A percentile compares a stretch with the other conserved stretches of the same genome.
Conservation (phyloP, 345 rosid genomes). For the Aethionema arabicum region DNA sequence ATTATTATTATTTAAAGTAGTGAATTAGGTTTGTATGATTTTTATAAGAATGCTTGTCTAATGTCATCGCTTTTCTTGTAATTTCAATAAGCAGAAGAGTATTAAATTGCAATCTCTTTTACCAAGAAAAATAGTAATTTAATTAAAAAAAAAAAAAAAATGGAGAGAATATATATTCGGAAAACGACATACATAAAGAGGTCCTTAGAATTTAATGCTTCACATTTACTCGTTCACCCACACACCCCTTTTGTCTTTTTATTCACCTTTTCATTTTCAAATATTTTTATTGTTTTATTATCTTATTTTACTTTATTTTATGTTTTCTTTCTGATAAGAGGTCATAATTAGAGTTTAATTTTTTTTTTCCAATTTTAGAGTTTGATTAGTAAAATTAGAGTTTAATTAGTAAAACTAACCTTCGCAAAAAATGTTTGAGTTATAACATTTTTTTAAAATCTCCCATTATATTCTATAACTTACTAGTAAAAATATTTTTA, state of each 20-base stretch:
- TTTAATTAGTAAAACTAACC: no score
- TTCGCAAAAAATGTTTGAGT: no score
- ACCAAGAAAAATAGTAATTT: constrained; percentile 17
- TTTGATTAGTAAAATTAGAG: no score
- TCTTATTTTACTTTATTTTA: constrained; percentile 23
- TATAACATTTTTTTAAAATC: no score
- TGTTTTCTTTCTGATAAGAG: constrained; percentile 3
- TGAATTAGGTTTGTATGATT: constrained; percentile 17
- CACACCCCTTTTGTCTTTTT: constrained; percentile 33
- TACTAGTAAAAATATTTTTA: no score
- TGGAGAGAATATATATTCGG: background rate
- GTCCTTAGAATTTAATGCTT: constrained; percentile 30
- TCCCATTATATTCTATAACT: no score
- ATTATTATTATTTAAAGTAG: no score
- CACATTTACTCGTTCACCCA: constrained; percentile 39
- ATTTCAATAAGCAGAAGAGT: constrained; percentile 9
- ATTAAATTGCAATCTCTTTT: constrained; percentile 19
- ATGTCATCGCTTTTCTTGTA: constrained; percentile 6
- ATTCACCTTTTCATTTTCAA: background rate
- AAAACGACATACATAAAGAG: constrained; percentile 37
- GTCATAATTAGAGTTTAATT: constrained; percentile 25
- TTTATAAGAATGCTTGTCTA: constrained; percentile 37
- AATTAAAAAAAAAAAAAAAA: constrained; percentile 8
- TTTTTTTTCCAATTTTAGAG: no score
- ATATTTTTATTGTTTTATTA: background rate